phyloP scores from a whole-genome alignment of 331 rosid species.

The Dryas integrifolia region DNA sequence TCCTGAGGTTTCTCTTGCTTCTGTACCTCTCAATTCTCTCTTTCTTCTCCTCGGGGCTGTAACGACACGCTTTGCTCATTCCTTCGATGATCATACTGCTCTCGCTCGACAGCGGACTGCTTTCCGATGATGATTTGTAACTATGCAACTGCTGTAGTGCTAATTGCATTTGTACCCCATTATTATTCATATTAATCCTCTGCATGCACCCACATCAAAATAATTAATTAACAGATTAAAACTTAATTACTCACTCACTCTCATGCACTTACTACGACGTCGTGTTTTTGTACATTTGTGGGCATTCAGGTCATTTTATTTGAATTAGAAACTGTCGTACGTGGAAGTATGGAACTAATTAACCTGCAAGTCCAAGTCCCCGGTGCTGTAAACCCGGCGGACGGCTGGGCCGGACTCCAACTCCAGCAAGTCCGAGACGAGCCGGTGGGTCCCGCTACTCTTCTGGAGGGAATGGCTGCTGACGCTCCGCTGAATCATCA shows the following conservation, averaged over 20 bases:
- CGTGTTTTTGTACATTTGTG: background rate
- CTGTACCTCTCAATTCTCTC: conserved; percentile 79
- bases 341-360: too few species aligned
- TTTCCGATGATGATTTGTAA: conserved; percentile 40
- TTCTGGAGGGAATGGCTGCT: conserved; percentile 54
- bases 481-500: conserved; percentile 51
- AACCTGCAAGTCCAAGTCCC: conserved; percentile 67
- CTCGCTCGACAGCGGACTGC: conserved; percentile 70
- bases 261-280: background rate
- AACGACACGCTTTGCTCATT: conserved; percentile 72
- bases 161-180: conserved; percentile 4
- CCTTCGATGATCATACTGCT: conserved; percentile 80
- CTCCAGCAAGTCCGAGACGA: conserved; percentile 40
- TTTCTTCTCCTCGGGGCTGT: conserved; percentile 86
- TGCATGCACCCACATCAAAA: conserved; percentile 20
- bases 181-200: conserved; percentile 34
- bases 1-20: conserved; percentile 75
- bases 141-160: conserved; percentile 6
- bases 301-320: background rate
- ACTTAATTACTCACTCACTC: background rate
- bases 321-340: background rate
- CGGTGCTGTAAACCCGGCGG: conserved; percentile 62
- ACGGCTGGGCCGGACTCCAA: conserved; percentile 31
- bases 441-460: conserved; percentile 39
- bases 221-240: too few species aligned